Conservation (phyloP, 129 eudicot species). For the Helichrysum umbraculigerum region DNA sequence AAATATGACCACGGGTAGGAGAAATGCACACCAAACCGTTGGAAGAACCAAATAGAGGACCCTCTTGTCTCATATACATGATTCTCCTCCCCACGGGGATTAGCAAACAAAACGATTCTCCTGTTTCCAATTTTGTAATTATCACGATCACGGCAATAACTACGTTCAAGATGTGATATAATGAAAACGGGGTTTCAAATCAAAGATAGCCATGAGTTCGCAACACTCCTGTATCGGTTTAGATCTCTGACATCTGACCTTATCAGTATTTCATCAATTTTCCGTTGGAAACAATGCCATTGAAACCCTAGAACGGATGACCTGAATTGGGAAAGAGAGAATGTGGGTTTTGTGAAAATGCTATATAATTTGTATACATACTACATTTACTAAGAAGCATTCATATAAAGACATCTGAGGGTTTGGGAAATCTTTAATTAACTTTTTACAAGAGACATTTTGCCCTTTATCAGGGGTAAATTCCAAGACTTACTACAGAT, state of each 20-base stretch:
- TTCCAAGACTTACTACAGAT: neutral
- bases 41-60: no score
- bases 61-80: no score
- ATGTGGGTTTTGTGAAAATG: neutral
- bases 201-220: neutral
- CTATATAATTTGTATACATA: no score
- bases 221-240: conserved; percentile 10
- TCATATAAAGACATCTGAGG: no score
- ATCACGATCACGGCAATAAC: neutral
- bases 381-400: no score
- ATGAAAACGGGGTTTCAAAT: neutral
- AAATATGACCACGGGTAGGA: neutral
- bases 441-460: no score
- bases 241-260: conserved; percentile 9
- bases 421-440: no score
- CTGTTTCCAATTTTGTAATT: neutral
- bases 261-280: neutral
- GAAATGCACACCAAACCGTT: neutral
- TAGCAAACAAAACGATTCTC: neutral
- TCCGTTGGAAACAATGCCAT: neutral
- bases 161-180: conserved; percentile 2
- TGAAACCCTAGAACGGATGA: neutral
- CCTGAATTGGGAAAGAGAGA: neutral
- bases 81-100: no score
- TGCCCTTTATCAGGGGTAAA: neutral